Evolutionary conservation across 345 rosid genomes (phyloP), one percentile per base, ranked within the genome.

Genomic region (Erodium maritimum): DNA sequence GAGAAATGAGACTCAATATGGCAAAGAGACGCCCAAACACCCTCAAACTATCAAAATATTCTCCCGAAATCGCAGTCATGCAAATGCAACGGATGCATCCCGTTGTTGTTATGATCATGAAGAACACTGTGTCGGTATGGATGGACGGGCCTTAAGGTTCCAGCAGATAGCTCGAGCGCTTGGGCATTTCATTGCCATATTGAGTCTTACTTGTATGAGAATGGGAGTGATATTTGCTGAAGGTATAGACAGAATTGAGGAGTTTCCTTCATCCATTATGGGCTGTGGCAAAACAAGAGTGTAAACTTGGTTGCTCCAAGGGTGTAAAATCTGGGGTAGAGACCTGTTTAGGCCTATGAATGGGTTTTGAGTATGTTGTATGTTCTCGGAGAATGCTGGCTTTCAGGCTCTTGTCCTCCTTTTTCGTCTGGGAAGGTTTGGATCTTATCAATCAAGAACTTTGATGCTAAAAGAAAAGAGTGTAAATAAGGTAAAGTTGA

Each of bases 1-100:
- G n/a, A 79, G 19, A 81, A 73, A 60, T 85, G 94, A 0, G 95
- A 74, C 46, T 85, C 93, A 6, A 87, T 77, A 55, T 90, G 95
- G 64, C 94, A 87, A 51, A 83, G 94, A 34, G 85, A 85, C 9
- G 80, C 59, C 86, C 95, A 85, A 4, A 69, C 86, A 7, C 90
- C 93, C n/a, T n/a, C n/a, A n/a, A n/a, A n/a, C n/a, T n/a, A n/a
- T n/a, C 0, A 87, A 85, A 18, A 87, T 90, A 65, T 90, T 75
- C 0, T 84, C 76, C 53, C 37, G 56, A 42, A 85, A 69, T 86
- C 95, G 61, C 84, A 91, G 25, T 93, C 95, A 21, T 87, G 95
- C 1, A 87, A 72, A 75, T 84, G 97, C 97, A 90, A 75, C 0
- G 93, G 82, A 59, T 90, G 97, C 1, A 95, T 90, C 75, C 78